A percentile compares a stretch with the other conserved stretches of the same genome.
phyloP scores from a whole-genome alignment of 2,329 filamentous ascomycete species.

The Monosporascus sp. region DNA sequence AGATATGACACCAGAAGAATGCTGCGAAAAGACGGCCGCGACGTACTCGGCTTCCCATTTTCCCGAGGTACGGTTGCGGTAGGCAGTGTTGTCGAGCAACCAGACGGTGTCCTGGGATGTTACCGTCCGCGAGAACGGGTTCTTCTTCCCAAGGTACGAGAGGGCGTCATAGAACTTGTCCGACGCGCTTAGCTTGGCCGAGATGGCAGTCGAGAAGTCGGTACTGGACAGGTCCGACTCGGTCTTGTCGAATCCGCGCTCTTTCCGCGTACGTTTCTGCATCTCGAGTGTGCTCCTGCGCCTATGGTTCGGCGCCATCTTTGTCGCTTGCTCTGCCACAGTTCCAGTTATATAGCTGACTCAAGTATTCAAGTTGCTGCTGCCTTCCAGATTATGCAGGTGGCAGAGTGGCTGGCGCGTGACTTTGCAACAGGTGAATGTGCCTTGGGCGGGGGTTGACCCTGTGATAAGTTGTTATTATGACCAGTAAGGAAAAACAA shows the following conservation, averaged over 20 bases:
- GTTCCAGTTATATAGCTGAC: not conserved
- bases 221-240: slow-evolving; percentile 41
- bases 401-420: too few relatives aligned
- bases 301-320: slow-evolving; percentile 15
- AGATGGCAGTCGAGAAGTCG: slow-evolving; percentile 23
- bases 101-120: slow-evolving; percentile 69
- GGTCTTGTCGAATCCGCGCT: slow-evolving; percentile 43
- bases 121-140: slow-evolving; percentile 55
- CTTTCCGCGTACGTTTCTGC: slow-evolving; percentile 44
- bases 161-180: slow-evolving; percentile 34
- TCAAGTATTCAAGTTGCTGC: not conserved
- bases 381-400: not conserved
- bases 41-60: slow-evolving; percentile 80
- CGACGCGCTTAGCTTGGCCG: slow-evolving; percentile 12
- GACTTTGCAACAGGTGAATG: too few relatives aligned
- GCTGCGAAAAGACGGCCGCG: slow-evolving; percentile 71
- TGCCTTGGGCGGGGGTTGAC: too few relatives aligned
- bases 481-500: too few relatives aligned
- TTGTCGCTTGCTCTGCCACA: not conserved
- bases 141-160: slow-evolving; percentile 45
- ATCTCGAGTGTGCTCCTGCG: slow-evolving; percentile 30
- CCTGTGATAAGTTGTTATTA: too few relatives aligned
- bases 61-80: slow-evolving; percentile 42
- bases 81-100: slow-evolving; percentile 88
- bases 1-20: slow-evolving; percentile 61